These are phyloP conservation scores for Cicer arietinum DNA, from an alignment of 306 rosid species.

Conservation along the genomic window DNA sequence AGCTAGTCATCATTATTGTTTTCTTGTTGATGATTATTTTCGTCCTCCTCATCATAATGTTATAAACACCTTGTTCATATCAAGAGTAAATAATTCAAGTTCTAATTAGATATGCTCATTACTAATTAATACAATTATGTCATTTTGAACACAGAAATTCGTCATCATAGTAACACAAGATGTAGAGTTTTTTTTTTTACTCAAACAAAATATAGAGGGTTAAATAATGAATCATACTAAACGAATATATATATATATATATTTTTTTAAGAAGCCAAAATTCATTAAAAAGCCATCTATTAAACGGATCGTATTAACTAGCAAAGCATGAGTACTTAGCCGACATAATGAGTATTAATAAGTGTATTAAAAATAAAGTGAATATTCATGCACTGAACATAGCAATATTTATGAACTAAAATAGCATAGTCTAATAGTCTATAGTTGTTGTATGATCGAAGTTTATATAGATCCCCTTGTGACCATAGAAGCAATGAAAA, in stretches of 20 bases:
- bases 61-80: conserved; percentile 15
- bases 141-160: neutral
- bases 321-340: neutral
- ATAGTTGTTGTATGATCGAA: neutral
- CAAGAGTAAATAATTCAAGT: conserved; percentile 18
- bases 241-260: too few species aligned
- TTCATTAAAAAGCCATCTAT: neutral
- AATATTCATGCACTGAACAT: too few species aligned
- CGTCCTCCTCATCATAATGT: conserved; percentile 26
- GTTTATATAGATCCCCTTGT: too few species aligned
- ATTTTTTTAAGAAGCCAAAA: too few species aligned
- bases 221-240: neutral
- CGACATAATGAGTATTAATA: too few species aligned
- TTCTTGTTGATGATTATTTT: conserved; percentile 29
- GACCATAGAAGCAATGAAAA: too few species aligned
- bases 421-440: neutral
- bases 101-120: neutral
- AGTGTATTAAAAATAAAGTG: neutral
- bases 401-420: neutral
- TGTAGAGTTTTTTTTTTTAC: too few species aligned
- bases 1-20: conserved; percentile 27
- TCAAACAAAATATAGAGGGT: neutral
- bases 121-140: neutral
- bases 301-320: neutral
- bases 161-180: neutral